These are phyloP conservation scores for Neonectria neomacrospora DNA, from an alignment of 2,329 filamentous ascomycete species.

Conservation along the genomic window DNA sequence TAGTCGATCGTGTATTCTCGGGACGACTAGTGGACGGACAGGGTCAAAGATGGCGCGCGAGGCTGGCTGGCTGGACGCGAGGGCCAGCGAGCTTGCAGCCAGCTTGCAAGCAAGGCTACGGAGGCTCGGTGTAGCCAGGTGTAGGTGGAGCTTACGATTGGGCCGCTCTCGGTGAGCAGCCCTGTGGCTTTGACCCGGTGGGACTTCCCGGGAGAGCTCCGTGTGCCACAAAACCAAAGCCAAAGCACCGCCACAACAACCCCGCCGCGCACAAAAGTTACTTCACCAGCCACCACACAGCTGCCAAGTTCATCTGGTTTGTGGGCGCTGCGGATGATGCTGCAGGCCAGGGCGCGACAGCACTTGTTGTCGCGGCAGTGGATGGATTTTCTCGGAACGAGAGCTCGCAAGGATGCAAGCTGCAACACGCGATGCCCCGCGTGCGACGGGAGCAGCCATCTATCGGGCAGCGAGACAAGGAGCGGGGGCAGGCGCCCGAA, in stretches of 20 bases:
- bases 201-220: background rate
- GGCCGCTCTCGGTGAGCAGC: conserved; percentile 5
- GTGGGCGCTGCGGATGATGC: conserved; percentile 21
- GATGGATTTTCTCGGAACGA: conserved; percentile 29
- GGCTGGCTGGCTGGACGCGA: conserved; percentile 36
- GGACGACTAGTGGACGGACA: conserved; percentile 16
- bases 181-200: conserved; percentile 16
- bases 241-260: conserved; percentile 13
- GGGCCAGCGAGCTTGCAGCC: conserved; percentile 39
- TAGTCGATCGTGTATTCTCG: conserved; percentile 10
- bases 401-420: conserved; percentile 31
- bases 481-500: conserved; percentile 21
- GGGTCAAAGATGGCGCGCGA: conserved; percentile 25
- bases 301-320: conserved; percentile 15
- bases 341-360: conserved; percentile 15
- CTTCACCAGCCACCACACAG: conserved; percentile 4
- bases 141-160: conserved; percentile 32
- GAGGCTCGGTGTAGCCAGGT: conserved; percentile 23
- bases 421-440: conserved; percentile 30
- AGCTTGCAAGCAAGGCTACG: conserved; percentile 46
- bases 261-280: conserved; percentile 15
- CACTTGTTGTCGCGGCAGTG: conserved; percentile 26
- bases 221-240: conserved; percentile 4
- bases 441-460: conserved; percentile 14
- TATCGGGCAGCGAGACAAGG: conserved; percentile 25